phyloP scores from a whole-genome alignment of 306 rosid species.

The Castanea crenata region DNA sequence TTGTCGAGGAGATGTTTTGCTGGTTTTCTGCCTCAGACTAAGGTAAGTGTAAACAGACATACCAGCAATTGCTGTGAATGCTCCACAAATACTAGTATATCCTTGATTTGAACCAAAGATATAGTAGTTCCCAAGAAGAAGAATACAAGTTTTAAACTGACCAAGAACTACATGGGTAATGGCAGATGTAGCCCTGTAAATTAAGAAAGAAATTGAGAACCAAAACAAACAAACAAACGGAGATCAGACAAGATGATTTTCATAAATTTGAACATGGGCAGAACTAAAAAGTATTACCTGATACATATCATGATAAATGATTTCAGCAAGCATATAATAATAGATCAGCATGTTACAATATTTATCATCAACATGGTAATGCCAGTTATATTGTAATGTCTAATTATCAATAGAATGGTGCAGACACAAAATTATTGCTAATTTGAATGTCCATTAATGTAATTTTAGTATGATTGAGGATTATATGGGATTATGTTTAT shows the following conservation, averaged over 20 bases:
- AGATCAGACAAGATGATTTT: neutral
- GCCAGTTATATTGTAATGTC: neutral
- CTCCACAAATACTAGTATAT: slow-evolving; percentile 70
- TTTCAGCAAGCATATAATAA: neutral
- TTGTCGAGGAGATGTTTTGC: slow-evolving; percentile 57
- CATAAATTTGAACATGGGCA: neutral
- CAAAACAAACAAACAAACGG: neutral
- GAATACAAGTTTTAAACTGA: slow-evolving; percentile 92
- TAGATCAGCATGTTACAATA: neutral
- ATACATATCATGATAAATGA: neutral
- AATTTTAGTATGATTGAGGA: no score
- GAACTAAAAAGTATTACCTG: neutral
- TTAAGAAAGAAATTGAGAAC: slow-evolving; percentile 7
- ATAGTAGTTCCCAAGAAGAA: slow-evolving; percentile 85
- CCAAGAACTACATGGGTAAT: slow-evolving; percentile 92
- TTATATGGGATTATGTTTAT: no score
- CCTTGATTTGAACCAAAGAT: slow-evolving; percentile 89
- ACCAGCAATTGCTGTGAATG: slow-evolving; percentile 81
- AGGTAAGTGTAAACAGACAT: slow-evolving; percentile 88
- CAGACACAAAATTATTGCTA: no score
- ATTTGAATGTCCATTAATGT: no score
- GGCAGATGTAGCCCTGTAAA: slow-evolving; percentile 89
- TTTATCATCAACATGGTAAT: neutral
- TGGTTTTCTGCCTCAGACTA: slow-evolving; percentile 54
- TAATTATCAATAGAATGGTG: neutral